Evolutionary conservation across 768 basidiomycete genomes (phyloP), one percentile per base, ranked within the genome.

Genomic region (Coprinopsis cinerea): DNA sequence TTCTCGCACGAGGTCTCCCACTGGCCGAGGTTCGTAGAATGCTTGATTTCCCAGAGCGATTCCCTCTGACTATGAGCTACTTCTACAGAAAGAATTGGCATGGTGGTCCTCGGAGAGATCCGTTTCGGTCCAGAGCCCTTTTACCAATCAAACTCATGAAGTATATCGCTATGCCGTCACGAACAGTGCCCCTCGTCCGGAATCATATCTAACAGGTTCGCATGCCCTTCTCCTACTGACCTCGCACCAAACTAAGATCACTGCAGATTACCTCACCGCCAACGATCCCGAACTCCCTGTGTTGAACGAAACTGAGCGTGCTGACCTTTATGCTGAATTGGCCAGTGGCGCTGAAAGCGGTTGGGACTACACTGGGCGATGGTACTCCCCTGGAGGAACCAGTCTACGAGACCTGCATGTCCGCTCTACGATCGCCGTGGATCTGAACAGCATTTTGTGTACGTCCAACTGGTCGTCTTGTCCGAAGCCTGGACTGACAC

Each of bases 401-500:
- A 75, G 78, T 2, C 69, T 95, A 36, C 75, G 85, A 14, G 77
- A 80, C 13, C 66, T 94, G 52, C 86, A 92, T 57, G 75, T 92
- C 36, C 75, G 76, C 57, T 80, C 76, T 44, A 77, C 77, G 11
- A 68, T 93, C 48, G 83, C 88, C 0, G 73, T 94, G 18, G 83
- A 86, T 64, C 69, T 96, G 42, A 95, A 95, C 62, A 83, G 85
- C 53, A 85, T 96, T 41, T 73, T 95, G 10, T 90, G 90, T 83
- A 64, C 62, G 26, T 43, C 27, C 43, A 26, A 2, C 18, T 5
- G 37, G 51, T 44, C 39, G 39, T 44, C 28, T 3, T 15, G 1
- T 49, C n/a, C 11, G 11, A 3, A n/a, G n/a, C 25, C 48, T 42
- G 32, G 14, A 41, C 23, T 42, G 35, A 9, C 20, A 25, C 1